Evolutionary conservation across 805 yeast genomes (phyloP), one percentile per base, ranked within the genome.

Genomic region (Spathaspora gorwiae): DNA sequence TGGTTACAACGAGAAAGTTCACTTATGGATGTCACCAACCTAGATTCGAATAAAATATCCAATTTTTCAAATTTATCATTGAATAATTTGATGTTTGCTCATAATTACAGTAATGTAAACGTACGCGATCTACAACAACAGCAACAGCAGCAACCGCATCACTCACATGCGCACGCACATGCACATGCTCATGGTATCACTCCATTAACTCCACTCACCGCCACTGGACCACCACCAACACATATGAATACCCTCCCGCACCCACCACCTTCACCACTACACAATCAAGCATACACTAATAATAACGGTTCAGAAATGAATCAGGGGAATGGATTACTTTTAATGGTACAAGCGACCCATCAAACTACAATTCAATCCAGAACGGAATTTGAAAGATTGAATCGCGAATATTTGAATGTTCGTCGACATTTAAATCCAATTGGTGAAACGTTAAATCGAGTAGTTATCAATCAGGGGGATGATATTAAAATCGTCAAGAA

Each of bases 1-100:
- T 87, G 95, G 95, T 67, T 88, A 31, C 95, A 86, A 60, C 71
- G 92, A 51, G 92, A 86, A 52, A 83, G 79, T 54, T 80, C 87
- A 2, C 66, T 84, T 36, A 67, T 83, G 65, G 90, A 84, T 58
- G 62, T 82, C 43, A 68, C 66, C 3, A 57, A 58, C 31, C 32
- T 57, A 40, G 74, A 68, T 47, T 48, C 64, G 9, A 52, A 51
- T 35, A 60, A 60, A 32, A 47, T 62, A 37, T 56, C 64, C 15
- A 70, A 69, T 49, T 61, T 71, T 29, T 71, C 76, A 14, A 67
- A 61, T 40, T 49, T 70, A 37, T 68, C 75, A 32, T 57, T 66
- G 44, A 67, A 60, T 53, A 68, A 66, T 48, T 50, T 67, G 43
- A 64, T 70, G 73, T 69, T 70, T 55, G 62, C 70, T 3, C 60